Percentiles rank a stretch among this genome's conserved stretches.
These are phyloP conservation scores for Dentipellis sp. DNA, from an alignment of 768 basidiomycete species.

Conservation along the genomic window DNA sequence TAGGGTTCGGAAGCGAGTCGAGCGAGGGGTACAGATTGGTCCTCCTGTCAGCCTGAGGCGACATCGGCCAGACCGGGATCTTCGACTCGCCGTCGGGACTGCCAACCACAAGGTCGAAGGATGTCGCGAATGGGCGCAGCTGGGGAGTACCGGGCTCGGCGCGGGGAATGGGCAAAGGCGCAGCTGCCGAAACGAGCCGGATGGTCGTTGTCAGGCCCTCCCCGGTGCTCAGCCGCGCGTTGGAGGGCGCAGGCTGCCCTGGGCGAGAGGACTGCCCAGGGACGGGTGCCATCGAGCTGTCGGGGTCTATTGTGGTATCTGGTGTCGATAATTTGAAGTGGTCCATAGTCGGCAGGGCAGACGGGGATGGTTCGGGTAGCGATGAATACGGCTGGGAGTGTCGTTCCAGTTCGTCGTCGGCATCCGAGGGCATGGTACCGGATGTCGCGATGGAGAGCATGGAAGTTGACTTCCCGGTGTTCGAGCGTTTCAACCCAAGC, in stretches of 20 bases:
- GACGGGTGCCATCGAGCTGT: constrained; percentile 31
- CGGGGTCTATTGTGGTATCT: constrained; percentile 17
- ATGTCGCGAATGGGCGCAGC: constrained; percentile 55
- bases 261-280: constrained; percentile 51
- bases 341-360: constrained; percentile 33
- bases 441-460: constrained; percentile 13
- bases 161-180: constrained; percentile 1
- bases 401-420: constrained; percentile 8
- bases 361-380: constrained; percentile 8
- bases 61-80: constrained; percentile 32
- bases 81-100: constrained; percentile 30
- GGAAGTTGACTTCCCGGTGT: constrained; percentile 23
- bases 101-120: constrained; percentile 51
- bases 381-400: constrained; percentile 12
- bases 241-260: constrained; percentile 50
- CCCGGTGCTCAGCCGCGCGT: constrained; percentile 55
- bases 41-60: constrained; percentile 19
- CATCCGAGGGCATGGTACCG: constrained; percentile 25
- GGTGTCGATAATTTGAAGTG: constrained; percentile 37
- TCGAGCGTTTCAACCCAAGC: constrained; percentile 54
- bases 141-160: constrained; percentile 41
- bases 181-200: constrained; percentile 29
- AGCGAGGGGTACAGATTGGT: constrained; percentile 31
- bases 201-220: constrained; percentile 30
- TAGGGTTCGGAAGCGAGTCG: constrained; percentile 3